These are phyloP conservation scores for Suillus decipiens DNA, from an alignment of 768 basidiomycete genomes.

Conservation along the genomic window DNA sequence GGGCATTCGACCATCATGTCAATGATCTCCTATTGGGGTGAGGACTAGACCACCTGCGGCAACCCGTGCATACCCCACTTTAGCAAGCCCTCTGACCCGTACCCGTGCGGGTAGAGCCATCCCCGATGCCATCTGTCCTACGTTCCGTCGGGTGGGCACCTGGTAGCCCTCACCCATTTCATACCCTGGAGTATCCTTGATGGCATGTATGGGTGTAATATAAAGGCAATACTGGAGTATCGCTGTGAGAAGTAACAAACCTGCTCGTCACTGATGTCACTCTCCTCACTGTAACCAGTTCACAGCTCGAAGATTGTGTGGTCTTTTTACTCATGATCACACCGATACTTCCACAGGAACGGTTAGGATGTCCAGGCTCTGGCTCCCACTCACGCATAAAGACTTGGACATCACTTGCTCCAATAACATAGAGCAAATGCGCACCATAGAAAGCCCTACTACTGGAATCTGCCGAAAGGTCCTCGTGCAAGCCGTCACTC, in stretches of 20 bases:
- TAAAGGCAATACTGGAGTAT: background rate
- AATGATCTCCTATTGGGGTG: too few relatives aligned
- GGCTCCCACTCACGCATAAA: background rate
- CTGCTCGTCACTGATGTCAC: background rate
- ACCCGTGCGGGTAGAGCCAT: too few relatives aligned
- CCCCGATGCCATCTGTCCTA: too few relatives aligned
- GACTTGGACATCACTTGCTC: background rate
- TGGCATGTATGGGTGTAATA: background rate
- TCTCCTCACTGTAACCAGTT: background rate
- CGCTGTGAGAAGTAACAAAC: background rate
- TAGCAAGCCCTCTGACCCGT: too few relatives aligned
- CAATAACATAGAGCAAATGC: background rate
- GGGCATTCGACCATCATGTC: too few relatives aligned
- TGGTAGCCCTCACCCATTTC: too few relatives aligned
- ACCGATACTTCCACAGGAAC: background rate
- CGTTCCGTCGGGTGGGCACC: too few relatives aligned
- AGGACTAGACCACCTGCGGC: too few relatives aligned
- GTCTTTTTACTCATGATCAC: background rate
- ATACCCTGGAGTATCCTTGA: too few relatives aligned
- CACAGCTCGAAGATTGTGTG: background rate
- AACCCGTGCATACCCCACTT: too few relatives aligned
- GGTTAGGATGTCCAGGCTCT: background rate
- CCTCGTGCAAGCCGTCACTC: slow-evolving; percentile 15
- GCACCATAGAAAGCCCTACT: slow-evolving; percentile 8
- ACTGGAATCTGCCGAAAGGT: slow-evolving; percentile 19